Percentiles rank a stretch among this genome's conserved stretches.
Conservation (phyloP, 352 stramenopile genomes). For the Saprolegnia diclina region DNA sequence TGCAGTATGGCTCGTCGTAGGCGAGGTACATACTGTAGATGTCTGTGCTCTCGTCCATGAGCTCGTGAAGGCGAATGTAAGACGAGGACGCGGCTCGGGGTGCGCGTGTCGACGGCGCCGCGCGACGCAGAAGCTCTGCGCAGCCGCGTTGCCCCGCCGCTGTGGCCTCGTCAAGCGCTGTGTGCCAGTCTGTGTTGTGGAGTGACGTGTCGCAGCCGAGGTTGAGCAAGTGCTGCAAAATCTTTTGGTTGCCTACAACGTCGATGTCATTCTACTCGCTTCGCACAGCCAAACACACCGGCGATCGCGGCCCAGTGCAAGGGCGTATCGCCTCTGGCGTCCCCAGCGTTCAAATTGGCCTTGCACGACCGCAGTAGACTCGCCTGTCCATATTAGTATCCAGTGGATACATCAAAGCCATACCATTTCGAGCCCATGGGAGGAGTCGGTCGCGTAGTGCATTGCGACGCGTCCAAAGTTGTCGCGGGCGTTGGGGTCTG, state of each 20-base stretch:
- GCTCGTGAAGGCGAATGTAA: too few species aligned
- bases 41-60: too few species aligned
- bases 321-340: conserved; percentile 2
- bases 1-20: too few species aligned
- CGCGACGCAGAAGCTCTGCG: neutral
- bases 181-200: conserved; percentile 19
- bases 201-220: neutral
- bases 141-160: neutral
- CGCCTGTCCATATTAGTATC: neutral
- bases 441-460: neutral
- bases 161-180: neutral
- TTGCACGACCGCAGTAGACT: conserved; percentile 12
- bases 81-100: too few species aligned
- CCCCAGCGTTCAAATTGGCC: conserved; percentile 9
- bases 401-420: conserved; percentile 3
- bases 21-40: too few species aligned
- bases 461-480: conserved; percentile 19
- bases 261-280: too few species aligned
- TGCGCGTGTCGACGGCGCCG: too few species aligned
- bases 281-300: neutral
- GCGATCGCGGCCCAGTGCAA: conserved; percentile 6
- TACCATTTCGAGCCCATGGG: conserved; percentile 9
- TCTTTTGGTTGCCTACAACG: conserved; percentile 8
- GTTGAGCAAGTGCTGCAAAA: conserved; percentile 13
- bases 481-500: conserved; percentile 22